Conservation (phyloP, 176 grass and related monocot species). For the Hordeum vulgare region MorexV3_pseudomolecules_assembly NC_058521.1:552506752-552507251, state of each 20-base stretch:
- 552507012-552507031: too few species aligned
- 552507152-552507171: too few species aligned
- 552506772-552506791: constrained; percentile 55
- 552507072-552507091: background rate
- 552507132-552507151: too few species aligned
- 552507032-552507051: too few species aligned
- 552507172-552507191: too few species aligned
- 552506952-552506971: background rate
- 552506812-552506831: constrained; percentile 64
- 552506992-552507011: background rate
- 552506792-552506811: constrained; percentile 78
- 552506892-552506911: constrained; percentile 11
- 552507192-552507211: background rate
- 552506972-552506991: background rate
- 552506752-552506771: constrained; percentile 61
- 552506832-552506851: constrained; percentile 71
- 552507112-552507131: too few species aligned
- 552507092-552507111: too few species aligned
- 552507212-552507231: background rate
- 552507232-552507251: background rate
- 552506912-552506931: background rate
- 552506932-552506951: background rate
- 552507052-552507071: too few species aligned
- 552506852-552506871: constrained; percentile 80
- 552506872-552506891: constrained; percentile 38